Conservation (phyloP, 441 rosid species). For the Bruguiera hainesii region DNA sequence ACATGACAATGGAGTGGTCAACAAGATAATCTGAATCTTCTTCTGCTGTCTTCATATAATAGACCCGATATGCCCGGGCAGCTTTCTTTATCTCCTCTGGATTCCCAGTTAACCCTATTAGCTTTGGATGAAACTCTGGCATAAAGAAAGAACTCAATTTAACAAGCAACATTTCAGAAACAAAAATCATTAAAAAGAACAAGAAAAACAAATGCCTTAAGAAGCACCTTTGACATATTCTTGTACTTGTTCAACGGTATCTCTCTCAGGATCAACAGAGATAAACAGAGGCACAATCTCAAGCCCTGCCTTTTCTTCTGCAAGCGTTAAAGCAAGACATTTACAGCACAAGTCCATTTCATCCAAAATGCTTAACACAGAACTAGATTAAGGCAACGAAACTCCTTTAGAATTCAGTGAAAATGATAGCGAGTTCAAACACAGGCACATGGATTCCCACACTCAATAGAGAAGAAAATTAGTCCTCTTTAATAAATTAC, state of each 20-base stretch:
- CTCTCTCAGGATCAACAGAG: conserved; percentile 96
- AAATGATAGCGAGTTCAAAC: too few relatives aligned
- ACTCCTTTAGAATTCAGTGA: too few relatives aligned
- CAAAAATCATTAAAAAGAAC: neutral
- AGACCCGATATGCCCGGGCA: conserved; percentile 90
- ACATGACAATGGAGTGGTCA: conserved; percentile 97
- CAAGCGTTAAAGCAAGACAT: conserved; percentile 6
- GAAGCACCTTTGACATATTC: conserved; percentile 83
- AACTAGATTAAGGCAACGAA: too few relatives aligned
- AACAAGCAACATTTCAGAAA: neutral
- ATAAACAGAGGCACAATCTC: conserved; percentile 80
- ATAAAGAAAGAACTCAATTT: conserved; percentile 8
- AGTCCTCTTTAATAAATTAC: too few relatives aligned
- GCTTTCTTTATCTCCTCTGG: conserved; percentile 72
- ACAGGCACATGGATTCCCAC: too few relatives aligned
- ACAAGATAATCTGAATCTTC: conserved; percentile 98
- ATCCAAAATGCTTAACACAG: too few relatives aligned
- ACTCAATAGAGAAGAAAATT: too few relatives aligned
- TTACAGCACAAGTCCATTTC: neutral
- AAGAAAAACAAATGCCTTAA: neutral
- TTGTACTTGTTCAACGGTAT: conserved; percentile 80
- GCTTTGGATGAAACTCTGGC: conserved; percentile 84
- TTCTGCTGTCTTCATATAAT: conserved; percentile 91
- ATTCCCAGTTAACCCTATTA: conserved; percentile 80
- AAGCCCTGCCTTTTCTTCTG: conserved; percentile 72